phyloP scores from a whole-genome alignment of 1,284 basidiomycete species.

The Ceratobasidium sp. region DNA sequence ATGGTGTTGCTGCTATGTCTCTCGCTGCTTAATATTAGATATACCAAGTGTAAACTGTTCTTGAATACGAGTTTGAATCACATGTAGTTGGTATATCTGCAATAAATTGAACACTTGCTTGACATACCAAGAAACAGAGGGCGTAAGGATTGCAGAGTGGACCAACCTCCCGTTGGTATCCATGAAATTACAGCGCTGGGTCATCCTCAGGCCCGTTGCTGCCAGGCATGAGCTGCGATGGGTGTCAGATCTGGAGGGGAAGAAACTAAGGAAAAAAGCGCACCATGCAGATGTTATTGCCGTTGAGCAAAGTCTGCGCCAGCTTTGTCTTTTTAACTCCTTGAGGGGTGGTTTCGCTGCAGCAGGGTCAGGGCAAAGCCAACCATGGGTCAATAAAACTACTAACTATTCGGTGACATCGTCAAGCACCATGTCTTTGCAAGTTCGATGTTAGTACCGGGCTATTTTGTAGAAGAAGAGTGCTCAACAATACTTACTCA shows the following conservation, averaged over 20 bases:
- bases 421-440: constrained; percentile 94
- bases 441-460: neutral
- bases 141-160: too few relatives aligned
- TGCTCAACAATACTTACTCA: constrained; percentile 78
- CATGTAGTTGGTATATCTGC: constrained; percentile 25
- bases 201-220: constrained; percentile 35
- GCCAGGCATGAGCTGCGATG: constrained; percentile 35
- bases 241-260: neutral
- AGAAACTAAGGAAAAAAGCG: constrained; percentile 48
- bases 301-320: constrained; percentile 92
- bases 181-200: constrained; percentile 26
- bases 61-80: constrained; percentile 34
- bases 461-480: neutral
- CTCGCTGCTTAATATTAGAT: constrained; percentile 24
- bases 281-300: constrained; percentile 99
- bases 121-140: too few relatives aligned
- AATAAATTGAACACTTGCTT: constrained; percentile 18
- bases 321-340: constrained; percentile 86
- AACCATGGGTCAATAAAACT: constrained; percentile 43
- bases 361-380: constrained; percentile 32
- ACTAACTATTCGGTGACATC: constrained; percentile 96
- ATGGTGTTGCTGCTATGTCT: constrained; percentile 33
- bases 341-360: constrained; percentile 84
- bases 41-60: constrained; percentile 2
- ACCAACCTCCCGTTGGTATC: too few relatives aligned